Evolutionary conservation across 192 early-diverging fungal genomes (phyloP), one percentile per base, ranked within the genome.

Genomic region (Pecoramyces ruminantium): DNA sequence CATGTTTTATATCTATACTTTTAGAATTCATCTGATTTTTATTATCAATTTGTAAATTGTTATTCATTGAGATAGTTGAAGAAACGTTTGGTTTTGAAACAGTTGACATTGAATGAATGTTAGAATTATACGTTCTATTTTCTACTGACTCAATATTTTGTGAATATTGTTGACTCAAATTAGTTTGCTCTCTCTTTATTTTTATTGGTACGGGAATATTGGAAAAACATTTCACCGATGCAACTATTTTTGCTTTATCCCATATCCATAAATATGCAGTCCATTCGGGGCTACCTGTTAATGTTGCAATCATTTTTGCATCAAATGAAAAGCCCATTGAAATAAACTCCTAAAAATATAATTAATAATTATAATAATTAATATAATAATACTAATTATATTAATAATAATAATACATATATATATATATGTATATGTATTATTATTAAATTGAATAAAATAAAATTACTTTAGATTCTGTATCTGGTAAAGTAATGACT

Each of bases 181-280:
- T 21, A 87, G 79, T 80, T 91, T 87, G 18, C 84, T 82, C 82
- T 91, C 91, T 82, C 89, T 88, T 88, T 1, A 79, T 79, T 79
- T 80, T 80, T n/a, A 67, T 67, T 67, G 21, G 51, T 8, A 25
- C 8, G 4, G 51, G 6, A n/a, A 67, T 67, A n/a, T 80, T 77
- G 79, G 18, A 21, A 21, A 27, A 9, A n/a, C 25, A 25, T 77
- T 38, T 38, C 4, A 79, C 30, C 9, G 30, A 34, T 79, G 38
- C 30, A 4, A 80, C 30, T n/a, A 77, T 79, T n/a, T 38, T 80
- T 9, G 30, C 78, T 79, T 79, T 80, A 38, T 67, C 51, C 83
- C 90, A 92, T 27, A 85, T 81, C 90, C 90, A 92, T 78, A 87
- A 88, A 83, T 88, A 86, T 13, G 89, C 81, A 58, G 82, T 88